Conservation (phyloP, 1,139 yeast genomes). For the Hemisphaericaspora subhashii region DNA sequence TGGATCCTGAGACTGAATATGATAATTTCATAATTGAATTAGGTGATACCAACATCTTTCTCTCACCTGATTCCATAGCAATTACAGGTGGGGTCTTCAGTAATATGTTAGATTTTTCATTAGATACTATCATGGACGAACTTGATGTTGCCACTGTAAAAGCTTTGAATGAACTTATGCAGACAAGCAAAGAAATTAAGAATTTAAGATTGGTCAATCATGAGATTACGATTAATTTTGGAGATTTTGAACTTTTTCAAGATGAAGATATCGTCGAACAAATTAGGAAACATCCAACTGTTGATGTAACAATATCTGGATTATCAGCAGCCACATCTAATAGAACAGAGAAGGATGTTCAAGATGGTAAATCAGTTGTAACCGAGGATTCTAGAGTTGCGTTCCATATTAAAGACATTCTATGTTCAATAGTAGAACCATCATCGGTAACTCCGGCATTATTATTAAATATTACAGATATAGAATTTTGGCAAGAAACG, state of each 20-base stretch:
- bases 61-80: slow-evolving; percentile 37
- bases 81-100: slow-evolving; percentile 31
- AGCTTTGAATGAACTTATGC: slow-evolving; percentile 36
- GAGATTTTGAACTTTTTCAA: slow-evolving; percentile 28
- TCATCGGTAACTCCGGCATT: slow-evolving; percentile 23
- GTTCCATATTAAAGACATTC: slow-evolving; percentile 31
- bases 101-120: slow-evolving; percentile 34
- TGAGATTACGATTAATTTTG: slow-evolving; percentile 45
- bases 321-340: slow-evolving; percentile 39
- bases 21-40: slow-evolving; percentile 57
- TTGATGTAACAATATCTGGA: slow-evolving; percentile 31
- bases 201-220: slow-evolving; percentile 57
- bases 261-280: slow-evolving; percentile 19
- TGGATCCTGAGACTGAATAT: slow-evolving; percentile 48
- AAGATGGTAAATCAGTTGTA: slow-evolving; percentile 6
- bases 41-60: slow-evolving; percentile 39
- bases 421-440: slow-evolving; percentile 26
- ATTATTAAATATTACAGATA: slow-evolving; percentile 23
- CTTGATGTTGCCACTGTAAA: slow-evolving; percentile 63
- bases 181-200: slow-evolving; percentile 35
- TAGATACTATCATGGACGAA: slow-evolving; percentile 57
- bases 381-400: slow-evolving; percentile 24
- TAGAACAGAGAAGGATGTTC: slow-evolving; percentile 13
- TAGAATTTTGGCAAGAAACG: slow-evolving; percentile 46
- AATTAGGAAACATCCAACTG: slow-evolving; percentile 20